Percentiles rank a stretch among this genome's conserved stretches.
phyloP scores from a whole-genome alignment of 176 grass and related monocot genomes.

The Olyra latifolia region DNA sequence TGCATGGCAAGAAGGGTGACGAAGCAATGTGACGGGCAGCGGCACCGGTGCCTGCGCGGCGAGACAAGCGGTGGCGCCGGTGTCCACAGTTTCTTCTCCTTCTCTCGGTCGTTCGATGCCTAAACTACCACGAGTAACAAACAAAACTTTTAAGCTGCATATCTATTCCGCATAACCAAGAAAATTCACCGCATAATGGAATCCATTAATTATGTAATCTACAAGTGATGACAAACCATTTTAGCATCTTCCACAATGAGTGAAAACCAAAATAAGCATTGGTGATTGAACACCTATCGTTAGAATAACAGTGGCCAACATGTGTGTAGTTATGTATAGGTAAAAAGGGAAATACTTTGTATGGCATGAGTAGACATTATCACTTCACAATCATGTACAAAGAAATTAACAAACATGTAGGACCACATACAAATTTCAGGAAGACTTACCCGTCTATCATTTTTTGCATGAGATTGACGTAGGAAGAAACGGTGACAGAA shows the following conservation, averaged over 20 bases:
- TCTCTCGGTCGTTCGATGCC: too few species aligned
- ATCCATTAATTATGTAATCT: neutral
- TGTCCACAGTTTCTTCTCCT: too few species aligned
- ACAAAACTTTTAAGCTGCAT: neutral
- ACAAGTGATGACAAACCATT: constrained; percentile 3
- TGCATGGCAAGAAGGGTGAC: too few species aligned
- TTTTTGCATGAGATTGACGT: constrained; percentile 85
- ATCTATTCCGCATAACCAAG: neutral
- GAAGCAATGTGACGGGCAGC: too few species aligned
- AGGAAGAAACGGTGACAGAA: constrained; percentile 96
- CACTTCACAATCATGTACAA: neutral
- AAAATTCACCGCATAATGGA: constrained; percentile 4
- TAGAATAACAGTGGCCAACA: neutral
- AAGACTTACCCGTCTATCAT: constrained; percentile 85
- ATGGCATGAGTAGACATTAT: neutral
- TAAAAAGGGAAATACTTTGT: neutral
- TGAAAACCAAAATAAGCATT: neutral
- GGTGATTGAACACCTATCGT: constrained; percentile 3
- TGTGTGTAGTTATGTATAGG: neutral
- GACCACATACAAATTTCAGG: constrained; percentile 5
- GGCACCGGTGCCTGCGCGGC: too few species aligned
- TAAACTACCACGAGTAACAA: neutral
- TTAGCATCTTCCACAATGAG: neutral
- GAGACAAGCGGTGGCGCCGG: too few species aligned
- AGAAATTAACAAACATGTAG: constrained; percentile 1